A percentile compares a stretch with the other conserved stretches of the same genome.
These are phyloP conservation scores for Fusarium xyrophilum DNA, from an alignment of 2,329 filamentous ascomycete species.

Conservation along the genomic window DNA sequence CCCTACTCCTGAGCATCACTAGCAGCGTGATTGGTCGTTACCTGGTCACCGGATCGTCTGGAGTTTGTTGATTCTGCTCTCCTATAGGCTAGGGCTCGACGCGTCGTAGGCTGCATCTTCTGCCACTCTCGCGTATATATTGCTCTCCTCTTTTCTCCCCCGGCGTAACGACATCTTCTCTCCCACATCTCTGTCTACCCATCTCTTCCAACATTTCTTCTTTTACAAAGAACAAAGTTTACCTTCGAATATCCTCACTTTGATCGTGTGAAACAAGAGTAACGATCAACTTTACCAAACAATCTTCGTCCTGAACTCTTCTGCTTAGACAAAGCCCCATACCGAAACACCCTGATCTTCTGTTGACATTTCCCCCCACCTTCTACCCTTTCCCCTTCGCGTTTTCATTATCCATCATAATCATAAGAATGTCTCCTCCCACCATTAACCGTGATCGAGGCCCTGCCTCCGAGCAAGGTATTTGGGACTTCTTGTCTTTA, in stretches of 20 bases:
- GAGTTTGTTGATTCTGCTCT: background rate
- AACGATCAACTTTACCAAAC: no score
- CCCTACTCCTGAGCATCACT: background rate
- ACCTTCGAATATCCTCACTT: background rate
- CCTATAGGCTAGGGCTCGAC: background rate
- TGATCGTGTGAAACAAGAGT: no score
- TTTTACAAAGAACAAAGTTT: background rate
- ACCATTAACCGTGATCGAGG: background rate
- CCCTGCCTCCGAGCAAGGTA: background rate
- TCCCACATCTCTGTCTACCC: background rate
- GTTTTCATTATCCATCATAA: no score
- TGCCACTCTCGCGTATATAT: background rate
- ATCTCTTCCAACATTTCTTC: background rate
- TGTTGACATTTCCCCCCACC: rapidly evolving
- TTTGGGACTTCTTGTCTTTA: background rate
- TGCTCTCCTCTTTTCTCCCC: background rate
- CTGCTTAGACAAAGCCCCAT: background rate
- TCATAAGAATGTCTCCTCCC: background rate
- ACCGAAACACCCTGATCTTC: background rate
- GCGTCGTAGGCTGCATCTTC: background rate
- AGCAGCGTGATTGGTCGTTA: background rate
- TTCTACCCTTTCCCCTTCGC: no score
- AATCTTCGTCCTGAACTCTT: background rate
- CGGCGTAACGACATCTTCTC: background rate
- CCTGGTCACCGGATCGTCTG: background rate